Conservation (phyloP, 306 rosid species). For the Trichosanthes cucumerina region DNA sequence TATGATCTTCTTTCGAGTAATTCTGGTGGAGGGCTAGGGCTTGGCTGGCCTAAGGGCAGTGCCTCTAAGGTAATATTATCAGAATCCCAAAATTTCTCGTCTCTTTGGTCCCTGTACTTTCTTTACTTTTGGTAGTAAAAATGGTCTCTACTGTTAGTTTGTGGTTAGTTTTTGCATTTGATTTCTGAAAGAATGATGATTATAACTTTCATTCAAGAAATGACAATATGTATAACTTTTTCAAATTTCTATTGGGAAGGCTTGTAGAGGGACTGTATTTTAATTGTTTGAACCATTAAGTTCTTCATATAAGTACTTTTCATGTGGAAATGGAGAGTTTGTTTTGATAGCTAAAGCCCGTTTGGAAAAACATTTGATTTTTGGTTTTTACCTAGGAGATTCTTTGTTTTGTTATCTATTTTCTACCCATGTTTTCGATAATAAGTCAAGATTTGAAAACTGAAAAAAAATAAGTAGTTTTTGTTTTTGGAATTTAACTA, state of each 20-base stretch:
- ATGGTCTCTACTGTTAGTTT: background rate
- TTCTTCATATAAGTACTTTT: background rate
- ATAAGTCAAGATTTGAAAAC: too few relatives aligned
- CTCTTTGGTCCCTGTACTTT: background rate
- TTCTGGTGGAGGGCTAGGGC: conserved; percentile 62
- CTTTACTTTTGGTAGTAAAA: background rate
- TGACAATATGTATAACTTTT: background rate
- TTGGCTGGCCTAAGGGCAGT: conserved; percentile 82
- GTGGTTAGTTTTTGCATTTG: too few relatives aligned
- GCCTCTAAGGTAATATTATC: conserved; percentile 54
- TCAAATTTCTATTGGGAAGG: background rate
- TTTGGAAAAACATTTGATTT: too few relatives aligned
- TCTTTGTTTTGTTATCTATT: too few relatives aligned
- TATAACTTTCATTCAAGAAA: background rate
- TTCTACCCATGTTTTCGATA: too few relatives aligned
- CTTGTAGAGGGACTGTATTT: background rate
- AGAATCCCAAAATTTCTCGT: background rate
- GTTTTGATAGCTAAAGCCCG: background rate
- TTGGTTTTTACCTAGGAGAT: too few relatives aligned
- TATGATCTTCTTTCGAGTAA: conserved; percentile 70
- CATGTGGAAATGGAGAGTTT: background rate
- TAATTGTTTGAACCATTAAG: background rate
- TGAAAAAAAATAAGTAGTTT: too few relatives aligned
- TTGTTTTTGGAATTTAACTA: too few relatives aligned
- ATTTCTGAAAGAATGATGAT: background rate